Evolutionary conservation across 768 basidiomycete genomes (phyloP), one percentile per base, ranked within the genome.

Genomic region (Grammothele lineata): DNA sequence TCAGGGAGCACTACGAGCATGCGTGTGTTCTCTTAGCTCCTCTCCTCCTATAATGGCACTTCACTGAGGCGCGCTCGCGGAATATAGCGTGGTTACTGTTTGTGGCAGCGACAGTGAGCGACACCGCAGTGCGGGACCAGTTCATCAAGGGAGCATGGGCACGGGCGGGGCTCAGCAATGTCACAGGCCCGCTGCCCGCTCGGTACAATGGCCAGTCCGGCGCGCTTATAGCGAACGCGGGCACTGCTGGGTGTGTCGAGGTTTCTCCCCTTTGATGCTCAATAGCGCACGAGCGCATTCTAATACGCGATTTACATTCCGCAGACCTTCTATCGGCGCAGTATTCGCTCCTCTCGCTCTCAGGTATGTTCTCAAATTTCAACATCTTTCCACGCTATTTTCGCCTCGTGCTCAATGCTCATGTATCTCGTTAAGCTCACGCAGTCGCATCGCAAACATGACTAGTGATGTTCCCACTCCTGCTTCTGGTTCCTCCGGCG

Each of bases 81-180:
- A n/a, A 6, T 30, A 2, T 36, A 51, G 48, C 55, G 12, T 57
- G 55, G 55, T 24, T 33, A 4, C 22, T 53, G 23, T 45, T 57
- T 37, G 48, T 51, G 1, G 42, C 51, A 6, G 48, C 51, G 3
- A 47, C 44, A 2, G 45, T 50, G n/a, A 43, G 45, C 6, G 50
- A 54, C 40, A 17, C 17, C 15, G 22, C 14, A 30, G 48, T 54
- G 2, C 50, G 50, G 6, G 34, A 51, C 36, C 15, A 37, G 5
- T 19, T 51, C 6, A 41, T 55, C 15, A 17, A 45, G 5, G 40
- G 37, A 12, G 53, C 40, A 3, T 45, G 43, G 42, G 33, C 12
- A 22, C 27, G 43, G 11, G 46, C 49, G 2, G 22, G 37, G 11
- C 40, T 32, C 25, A 55, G 51, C n/a, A 4, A 22, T 15, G 47